These are phyloP conservation scores for Apophysomyces trapeziformis DNA, from an alignment of 371 early-diverging fungal genomes.

Conservation along the genomic window DNA sequence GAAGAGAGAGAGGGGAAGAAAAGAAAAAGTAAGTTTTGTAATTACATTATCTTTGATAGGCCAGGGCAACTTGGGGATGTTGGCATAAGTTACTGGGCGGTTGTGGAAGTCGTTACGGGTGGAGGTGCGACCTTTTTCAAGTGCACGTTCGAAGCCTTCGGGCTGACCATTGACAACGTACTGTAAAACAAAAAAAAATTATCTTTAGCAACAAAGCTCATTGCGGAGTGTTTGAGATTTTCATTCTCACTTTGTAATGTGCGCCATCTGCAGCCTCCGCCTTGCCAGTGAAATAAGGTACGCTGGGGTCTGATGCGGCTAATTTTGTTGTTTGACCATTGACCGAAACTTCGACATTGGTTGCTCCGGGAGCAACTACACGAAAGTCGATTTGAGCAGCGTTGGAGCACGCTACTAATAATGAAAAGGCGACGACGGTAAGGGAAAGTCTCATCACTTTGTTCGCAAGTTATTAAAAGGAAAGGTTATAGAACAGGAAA, in stretches of 20 bases:
- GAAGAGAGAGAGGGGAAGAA: conserved; percentile 4
- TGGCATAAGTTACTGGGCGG: conserved; percentile 57
- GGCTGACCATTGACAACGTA: conserved; percentile 51
- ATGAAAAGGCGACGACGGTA: conserved; percentile 23
- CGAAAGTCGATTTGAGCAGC: conserved; percentile 50
- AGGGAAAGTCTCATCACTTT: conserved; percentile 31
- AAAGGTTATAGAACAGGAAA: conserved; percentile 9
- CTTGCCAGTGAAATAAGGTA: conserved; percentile 54
- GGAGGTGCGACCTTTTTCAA: conserved; percentile 28
- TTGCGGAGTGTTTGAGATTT: too few species aligned
- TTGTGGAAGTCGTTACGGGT: conserved; percentile 57
- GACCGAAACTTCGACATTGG: conserved; percentile 47
- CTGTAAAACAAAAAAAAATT: conserved; percentile 9
- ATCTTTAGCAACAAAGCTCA: not conserved
- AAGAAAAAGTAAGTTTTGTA: conserved; percentile 11
- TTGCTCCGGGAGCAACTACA: conserved; percentile 54
- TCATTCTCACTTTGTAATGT: conserved; percentile 46
- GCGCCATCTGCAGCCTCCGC: conserved; percentile 43
- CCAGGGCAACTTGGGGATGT: conserved; percentile 58
- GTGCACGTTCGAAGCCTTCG: conserved; percentile 51
- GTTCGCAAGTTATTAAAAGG: conserved; percentile 13
- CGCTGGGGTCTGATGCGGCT: conserved; percentile 45
- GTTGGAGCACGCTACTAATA: conserved; percentile 22
- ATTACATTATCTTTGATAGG: conserved; percentile 45
- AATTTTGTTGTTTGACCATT: conserved; percentile 40